These are phyloP conservation scores for Kokia cookei DNA, from an alignment of 441 rosid species.

Conservation along the genomic window DNA sequence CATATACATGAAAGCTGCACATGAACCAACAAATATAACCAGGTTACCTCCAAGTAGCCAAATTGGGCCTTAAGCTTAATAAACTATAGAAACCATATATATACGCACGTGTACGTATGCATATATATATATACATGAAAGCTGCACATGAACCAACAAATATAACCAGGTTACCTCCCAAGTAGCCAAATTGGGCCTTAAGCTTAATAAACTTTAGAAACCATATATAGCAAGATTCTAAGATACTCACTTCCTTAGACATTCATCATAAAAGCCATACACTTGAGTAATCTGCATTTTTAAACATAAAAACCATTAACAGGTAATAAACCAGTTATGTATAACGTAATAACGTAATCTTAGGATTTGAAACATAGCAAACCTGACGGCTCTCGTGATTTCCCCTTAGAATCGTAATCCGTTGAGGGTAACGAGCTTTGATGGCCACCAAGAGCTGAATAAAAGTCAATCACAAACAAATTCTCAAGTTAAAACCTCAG, in stretches of 20 bases:
- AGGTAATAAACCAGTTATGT: background rate
- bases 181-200: background rate
- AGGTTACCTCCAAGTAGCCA: background rate
- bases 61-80: background rate
- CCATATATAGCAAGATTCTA: conserved; percentile 12
- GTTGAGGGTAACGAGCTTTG: conserved; percentile 74
- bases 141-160: background rate
- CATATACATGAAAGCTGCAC: background rate
- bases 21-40: background rate
- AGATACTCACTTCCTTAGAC: conserved; percentile 86
- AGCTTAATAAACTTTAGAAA: background rate
- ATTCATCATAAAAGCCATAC: conserved; percentile 93
- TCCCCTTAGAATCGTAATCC: conserved; percentile 86
- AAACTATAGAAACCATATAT: background rate
- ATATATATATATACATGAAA: background rate
- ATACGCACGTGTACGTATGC: background rate
- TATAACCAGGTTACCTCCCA: background rate
- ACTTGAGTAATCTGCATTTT: conserved; percentile 84
- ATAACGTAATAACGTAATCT: no score
- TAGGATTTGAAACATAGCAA: background rate
- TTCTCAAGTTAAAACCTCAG: background rate
- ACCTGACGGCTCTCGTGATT: conserved; percentile 98
- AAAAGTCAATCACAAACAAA: background rate
- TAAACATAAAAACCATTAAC: conserved; percentile 20
- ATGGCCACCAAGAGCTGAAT: conserved; percentile 80